Conservation (phyloP, 2,329 filamentous ascomycete genomes). For the Tolypocladium cylindrosporum region DNA sequence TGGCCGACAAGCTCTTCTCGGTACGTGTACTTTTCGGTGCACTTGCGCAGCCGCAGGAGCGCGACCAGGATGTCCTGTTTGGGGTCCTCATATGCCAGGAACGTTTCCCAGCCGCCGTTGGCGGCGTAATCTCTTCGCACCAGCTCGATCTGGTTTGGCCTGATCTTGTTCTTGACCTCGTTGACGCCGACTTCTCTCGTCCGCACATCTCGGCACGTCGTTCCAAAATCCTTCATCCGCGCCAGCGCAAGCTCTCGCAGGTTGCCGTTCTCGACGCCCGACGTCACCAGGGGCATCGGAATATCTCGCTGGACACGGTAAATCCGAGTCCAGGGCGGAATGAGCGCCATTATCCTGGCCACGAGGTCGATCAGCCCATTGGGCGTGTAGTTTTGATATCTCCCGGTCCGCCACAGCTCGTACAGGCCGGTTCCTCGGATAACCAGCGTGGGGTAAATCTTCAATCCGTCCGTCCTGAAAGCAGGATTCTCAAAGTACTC, state of each 20-base stretch:
- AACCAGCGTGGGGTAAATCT: constrained; percentile 96
- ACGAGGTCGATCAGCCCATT: constrained; percentile 94
- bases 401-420: constrained; percentile 91
- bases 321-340: constrained; percentile 96
- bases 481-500: constrained; percentile 97
- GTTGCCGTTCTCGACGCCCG: constrained; percentile 96
- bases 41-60: constrained; percentile 79
- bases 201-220: constrained; percentile 88
- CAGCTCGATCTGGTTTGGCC: constrained; percentile 91
- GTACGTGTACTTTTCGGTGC: constrained; percentile 85
- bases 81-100: constrained; percentile 93
- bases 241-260: constrained; percentile 84
- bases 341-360: constrained; percentile 85
- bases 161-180: constrained; percentile 97
- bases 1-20: constrained; percentile 77
- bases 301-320: constrained; percentile 98
- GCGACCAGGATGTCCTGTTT: constrained; percentile 98
- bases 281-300: constrained; percentile 99
- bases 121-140: constrained; percentile 88
- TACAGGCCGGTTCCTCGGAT: constrained; percentile 95
- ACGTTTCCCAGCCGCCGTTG: constrained; percentile 97
- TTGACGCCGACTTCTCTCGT: constrained; percentile 97
- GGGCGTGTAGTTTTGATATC: constrained; percentile 98
- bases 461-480: constrained; percentile 92
- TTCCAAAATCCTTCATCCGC: constrained; percentile 99